Evolutionary conservation across 805 yeast species (phyloP).

Genomic region (Wickerhamomyces ciferrii): DNA sequence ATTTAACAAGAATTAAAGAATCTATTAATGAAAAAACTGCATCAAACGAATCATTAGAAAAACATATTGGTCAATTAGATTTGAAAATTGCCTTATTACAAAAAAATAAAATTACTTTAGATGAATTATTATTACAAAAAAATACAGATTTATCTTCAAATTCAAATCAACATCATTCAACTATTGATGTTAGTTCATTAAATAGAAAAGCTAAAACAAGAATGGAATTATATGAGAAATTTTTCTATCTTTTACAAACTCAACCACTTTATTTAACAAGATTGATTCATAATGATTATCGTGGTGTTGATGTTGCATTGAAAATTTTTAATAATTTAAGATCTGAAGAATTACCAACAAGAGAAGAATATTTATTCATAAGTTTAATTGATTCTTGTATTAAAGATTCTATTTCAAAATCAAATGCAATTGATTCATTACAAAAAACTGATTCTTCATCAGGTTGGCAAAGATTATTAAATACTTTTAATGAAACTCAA

Average conservation of each 20-base stretch:
- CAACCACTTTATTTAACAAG: slow-evolving; percentile 68
- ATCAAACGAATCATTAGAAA: slow-evolving; percentile 66
- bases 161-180: not conserved
- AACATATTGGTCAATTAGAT: slow-evolving; percentile 69
- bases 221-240: slow-evolving; percentile 65
- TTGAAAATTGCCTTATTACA: slow-evolving; percentile 73
- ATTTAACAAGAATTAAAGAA: slow-evolving; percentile 61
- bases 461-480: slow-evolving; percentile 40
- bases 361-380: slow-evolving; percentile 21
- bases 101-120: slow-evolving; percentile 73
- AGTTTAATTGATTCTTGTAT: slow-evolving; percentile 21
- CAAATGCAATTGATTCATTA: slow-evolving; percentile 22
- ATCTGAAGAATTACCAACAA: slow-evolving; percentile 20
- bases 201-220: slow-evolving; percentile 37
- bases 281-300: slow-evolving; percentile 35
- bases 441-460: slow-evolving; percentile 9
- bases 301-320: slow-evolving; percentile 21
- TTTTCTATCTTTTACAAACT: slow-evolving; percentile 80
- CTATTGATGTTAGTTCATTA: slow-evolving; percentile 22
- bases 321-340: slow-evolving; percentile 20
- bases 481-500: slow-evolving; percentile 33
- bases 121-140: slow-evolving; percentile 50
- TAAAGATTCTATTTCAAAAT: slow-evolving; percentile 29
- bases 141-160: slow-evolving; percentile 12
- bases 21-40: slow-evolving; percentile 65